Conservation (phyloP, 176 grass and related monocot genomes). For the Raddia distichophylla region DNA sequence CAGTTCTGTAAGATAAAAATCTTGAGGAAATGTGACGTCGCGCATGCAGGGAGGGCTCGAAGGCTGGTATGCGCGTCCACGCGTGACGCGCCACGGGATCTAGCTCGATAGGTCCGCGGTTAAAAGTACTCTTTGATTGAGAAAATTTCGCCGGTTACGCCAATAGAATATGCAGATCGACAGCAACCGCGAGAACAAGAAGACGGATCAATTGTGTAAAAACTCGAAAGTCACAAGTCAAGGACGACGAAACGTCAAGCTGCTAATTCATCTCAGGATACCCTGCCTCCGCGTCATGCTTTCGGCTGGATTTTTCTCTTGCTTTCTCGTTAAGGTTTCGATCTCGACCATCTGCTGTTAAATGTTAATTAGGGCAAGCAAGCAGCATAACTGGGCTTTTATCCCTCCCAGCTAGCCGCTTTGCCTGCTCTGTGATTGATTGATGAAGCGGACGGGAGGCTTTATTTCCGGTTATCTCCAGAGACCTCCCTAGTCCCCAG, state of each 20-base stretch:
- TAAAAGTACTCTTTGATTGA: background rate
- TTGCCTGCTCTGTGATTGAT: background rate
- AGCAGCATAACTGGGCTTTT: background rate
- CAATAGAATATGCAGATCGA: background rate
- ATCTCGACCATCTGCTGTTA: background rate
- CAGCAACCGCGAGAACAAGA: background rate
- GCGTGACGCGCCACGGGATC: too few relatives aligned
- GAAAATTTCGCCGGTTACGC: background rate
- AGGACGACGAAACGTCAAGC: background rate
- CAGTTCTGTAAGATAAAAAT: too few relatives aligned
- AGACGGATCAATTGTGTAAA: background rate
- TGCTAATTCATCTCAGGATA: background rate
- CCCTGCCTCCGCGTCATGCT: background rate
- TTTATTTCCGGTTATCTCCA: background rate
- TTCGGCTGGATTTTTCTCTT: conserved; percentile 21
- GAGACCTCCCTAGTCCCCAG: background rate
- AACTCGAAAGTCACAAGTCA: background rate
- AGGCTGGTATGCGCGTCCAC: too few relatives aligned
- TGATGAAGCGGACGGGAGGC: background rate
- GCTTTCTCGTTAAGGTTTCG: conserved; percentile 45
- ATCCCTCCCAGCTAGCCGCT: background rate
- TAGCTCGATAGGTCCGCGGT: too few relatives aligned
- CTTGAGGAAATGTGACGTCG: too few relatives aligned
- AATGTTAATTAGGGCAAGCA: background rate
- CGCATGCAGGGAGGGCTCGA: too few relatives aligned